phyloP scores from a whole-genome alignment of 108 stramenopile genomes.

The Bacterosira constricta region DNA sequence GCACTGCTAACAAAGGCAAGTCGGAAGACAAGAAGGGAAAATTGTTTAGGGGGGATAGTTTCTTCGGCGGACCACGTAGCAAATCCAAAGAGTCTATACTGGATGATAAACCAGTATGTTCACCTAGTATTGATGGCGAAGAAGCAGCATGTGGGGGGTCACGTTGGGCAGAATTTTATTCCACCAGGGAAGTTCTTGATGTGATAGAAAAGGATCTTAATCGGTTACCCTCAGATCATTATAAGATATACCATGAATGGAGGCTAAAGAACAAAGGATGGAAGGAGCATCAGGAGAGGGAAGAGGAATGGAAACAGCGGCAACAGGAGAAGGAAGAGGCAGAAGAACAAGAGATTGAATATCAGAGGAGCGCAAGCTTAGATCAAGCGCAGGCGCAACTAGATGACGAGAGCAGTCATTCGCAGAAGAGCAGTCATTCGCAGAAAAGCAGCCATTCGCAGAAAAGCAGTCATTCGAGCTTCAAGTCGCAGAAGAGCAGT shows the following conservation, averaged over 20 bases:
- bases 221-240: constrained; percentile 64
- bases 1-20: neutral
- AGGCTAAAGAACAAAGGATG: neutral
- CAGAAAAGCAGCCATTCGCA: too few species aligned
- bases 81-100: neutral
- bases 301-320: neutral
- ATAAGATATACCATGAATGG: constrained; percentile 36
- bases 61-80: neutral
- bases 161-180: constrained; percentile 47
- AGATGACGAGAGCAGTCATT: too few species aligned
- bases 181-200: constrained; percentile 47
- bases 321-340: neutral
- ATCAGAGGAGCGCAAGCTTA: too few species aligned
- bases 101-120: neutral
- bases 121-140: neutral
- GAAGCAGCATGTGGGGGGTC: constrained; percentile 10
- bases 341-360: neutral
- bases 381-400: too few species aligned
- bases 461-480: too few species aligned
- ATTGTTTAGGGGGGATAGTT: neutral
- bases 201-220: constrained; percentile 88
- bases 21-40: constrained; percentile 10
- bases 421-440: too few species aligned
- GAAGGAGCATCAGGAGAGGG: neutral
- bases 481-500: too few species aligned